Conservation (phyloP, 805 yeast species). For the Candida ascalaphidarum region DNA sequence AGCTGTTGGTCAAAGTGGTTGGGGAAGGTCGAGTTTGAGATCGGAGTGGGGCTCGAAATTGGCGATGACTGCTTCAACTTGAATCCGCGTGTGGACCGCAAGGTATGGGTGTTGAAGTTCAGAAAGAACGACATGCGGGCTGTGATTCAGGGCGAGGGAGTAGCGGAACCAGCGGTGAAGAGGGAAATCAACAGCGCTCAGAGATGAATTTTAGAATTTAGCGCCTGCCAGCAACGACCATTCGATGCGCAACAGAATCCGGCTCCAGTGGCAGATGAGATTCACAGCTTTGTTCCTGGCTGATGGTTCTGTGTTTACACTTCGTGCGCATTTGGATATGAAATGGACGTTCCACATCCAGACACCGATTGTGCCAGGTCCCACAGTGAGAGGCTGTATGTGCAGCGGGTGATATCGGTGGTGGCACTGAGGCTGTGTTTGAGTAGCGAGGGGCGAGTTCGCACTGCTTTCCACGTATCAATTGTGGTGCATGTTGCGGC, state of each 20-base stretch:
- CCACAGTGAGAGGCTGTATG: too few relatives aligned
- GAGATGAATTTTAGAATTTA: not conserved
- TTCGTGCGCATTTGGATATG: too few relatives aligned
- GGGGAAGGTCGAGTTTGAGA: conserved; percentile 26
- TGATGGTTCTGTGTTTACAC: too few relatives aligned
- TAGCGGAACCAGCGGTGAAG: not conserved
- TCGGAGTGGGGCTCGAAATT: conserved; percentile 30
- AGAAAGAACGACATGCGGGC: conserved; percentile 29
- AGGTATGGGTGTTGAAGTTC: conserved; percentile 35
- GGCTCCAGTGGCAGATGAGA: too few relatives aligned
- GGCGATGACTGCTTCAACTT: conserved; percentile 32
- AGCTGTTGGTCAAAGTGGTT: conserved; percentile 3
- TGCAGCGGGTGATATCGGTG: too few relatives aligned
- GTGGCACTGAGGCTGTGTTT: too few relatives aligned
- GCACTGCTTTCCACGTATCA: too few relatives aligned
- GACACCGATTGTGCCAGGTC: too few relatives aligned
- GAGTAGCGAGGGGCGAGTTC: too few relatives aligned
- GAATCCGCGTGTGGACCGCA: conserved; percentile 35
- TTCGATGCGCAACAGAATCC: not conserved
- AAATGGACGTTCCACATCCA: too few relatives aligned
- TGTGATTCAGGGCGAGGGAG: not conserved
- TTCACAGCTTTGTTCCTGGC: too few relatives aligned
- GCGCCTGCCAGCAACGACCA: not conserved
- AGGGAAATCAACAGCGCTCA: not conserved
- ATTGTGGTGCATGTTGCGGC: too few relatives aligned